phyloP scores from a whole-genome alignment of 2,329 filamentous ascomycete genomes.

The Chaetomium strumarium region DNA sequence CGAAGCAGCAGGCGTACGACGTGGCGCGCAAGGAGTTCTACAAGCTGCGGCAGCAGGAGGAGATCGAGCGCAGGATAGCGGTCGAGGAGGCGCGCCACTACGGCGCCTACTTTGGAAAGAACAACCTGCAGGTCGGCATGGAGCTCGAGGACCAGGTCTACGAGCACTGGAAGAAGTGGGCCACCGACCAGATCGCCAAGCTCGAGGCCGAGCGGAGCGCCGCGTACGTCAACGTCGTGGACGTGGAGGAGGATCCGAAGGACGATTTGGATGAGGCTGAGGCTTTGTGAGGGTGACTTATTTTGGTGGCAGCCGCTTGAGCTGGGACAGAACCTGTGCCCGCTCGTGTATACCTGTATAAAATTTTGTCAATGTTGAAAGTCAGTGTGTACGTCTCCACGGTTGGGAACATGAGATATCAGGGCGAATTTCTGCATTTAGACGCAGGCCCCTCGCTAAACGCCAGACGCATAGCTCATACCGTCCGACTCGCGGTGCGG shows the following conservation, averaged over 20 bases:
- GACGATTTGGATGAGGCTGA: not conserved
- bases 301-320: not conserved
- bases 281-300: not conserved
- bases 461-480: not conserved
- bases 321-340: not conserved
- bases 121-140: slow-evolving; percentile 70
- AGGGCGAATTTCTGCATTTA: not conserved
- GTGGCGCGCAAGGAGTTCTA: slow-evolving; percentile 87
- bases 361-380: slow-evolving; percentile 8
- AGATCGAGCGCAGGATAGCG: slow-evolving; percentile 76
- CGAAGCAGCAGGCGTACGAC: slow-evolving; percentile 72
- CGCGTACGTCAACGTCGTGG: slow-evolving; percentile 40
- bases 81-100: slow-evolving; percentile 80
- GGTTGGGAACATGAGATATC: not conserved
- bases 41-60: slow-evolving; percentile 69
- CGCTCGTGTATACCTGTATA: slow-evolving; percentile 12
- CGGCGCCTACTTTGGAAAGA: slow-evolving; percentile 83
- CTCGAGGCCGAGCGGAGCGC: slow-evolving; percentile 36
- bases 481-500: not conserved
- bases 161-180: slow-evolving; percentile 83
- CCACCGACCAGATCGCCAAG: slow-evolving; percentile 42
- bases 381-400: not conserved
- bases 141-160: slow-evolving; percentile 72
- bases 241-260: slow-evolving; percentile 18
- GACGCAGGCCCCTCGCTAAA: not conserved